Percentiles rank a stretch among this genome's conserved stretches.
Conservation (phyloP, 371 early-diverging fungal genomes). For the Mortierella sp. region DNA sequence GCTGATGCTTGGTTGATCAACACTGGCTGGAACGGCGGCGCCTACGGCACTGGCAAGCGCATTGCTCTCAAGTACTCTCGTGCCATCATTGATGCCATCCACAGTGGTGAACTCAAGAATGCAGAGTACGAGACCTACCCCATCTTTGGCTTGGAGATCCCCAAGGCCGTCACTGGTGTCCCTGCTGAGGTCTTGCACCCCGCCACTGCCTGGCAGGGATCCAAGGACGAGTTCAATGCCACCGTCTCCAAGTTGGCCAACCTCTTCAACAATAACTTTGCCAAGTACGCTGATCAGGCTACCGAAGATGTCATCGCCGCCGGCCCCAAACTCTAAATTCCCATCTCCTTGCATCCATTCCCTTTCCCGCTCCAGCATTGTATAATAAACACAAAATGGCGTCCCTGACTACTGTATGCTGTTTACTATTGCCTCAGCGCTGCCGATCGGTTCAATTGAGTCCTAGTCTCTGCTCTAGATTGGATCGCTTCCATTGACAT, state of each 20-base stretch:
- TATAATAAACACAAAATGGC: too few relatives aligned
- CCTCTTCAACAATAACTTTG: slow-evolving; percentile 94
- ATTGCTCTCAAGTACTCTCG: slow-evolving; percentile 97
- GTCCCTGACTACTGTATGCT: too few relatives aligned
- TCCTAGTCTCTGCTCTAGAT: too few relatives aligned
- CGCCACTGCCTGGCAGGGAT: slow-evolving; percentile 86
- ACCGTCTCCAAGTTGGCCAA: slow-evolving; percentile 83
- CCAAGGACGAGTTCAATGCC: slow-evolving; percentile 68
- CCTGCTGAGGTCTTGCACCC: slow-evolving; percentile 93
- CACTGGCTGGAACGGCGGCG: slow-evolving; percentile 98
- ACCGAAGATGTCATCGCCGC: slow-evolving; percentile 80
- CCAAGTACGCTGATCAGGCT: slow-evolving; percentile 86
- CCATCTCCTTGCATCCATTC: too few relatives aligned
- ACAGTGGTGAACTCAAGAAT: slow-evolving; percentile 88
- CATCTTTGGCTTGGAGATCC: slow-evolving; percentile 90
- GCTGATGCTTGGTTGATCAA: slow-evolving; percentile 97
- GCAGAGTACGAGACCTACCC: slow-evolving; percentile 87
- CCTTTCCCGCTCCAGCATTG: too few relatives aligned
- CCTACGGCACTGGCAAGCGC: slow-evolving; percentile 92
- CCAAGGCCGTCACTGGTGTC: slow-evolving; percentile 80
- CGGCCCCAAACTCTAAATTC: slow-evolving; percentile 70
- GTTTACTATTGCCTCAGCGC: too few relatives aligned
- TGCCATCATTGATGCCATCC: slow-evolving; percentile 97
- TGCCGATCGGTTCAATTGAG: too few relatives aligned
- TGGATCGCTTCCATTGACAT: too few relatives aligned